Base-by-base conservation (phyloP, 1,139 yeast species). In the Lodderomyces jiufengensis region DNA sequence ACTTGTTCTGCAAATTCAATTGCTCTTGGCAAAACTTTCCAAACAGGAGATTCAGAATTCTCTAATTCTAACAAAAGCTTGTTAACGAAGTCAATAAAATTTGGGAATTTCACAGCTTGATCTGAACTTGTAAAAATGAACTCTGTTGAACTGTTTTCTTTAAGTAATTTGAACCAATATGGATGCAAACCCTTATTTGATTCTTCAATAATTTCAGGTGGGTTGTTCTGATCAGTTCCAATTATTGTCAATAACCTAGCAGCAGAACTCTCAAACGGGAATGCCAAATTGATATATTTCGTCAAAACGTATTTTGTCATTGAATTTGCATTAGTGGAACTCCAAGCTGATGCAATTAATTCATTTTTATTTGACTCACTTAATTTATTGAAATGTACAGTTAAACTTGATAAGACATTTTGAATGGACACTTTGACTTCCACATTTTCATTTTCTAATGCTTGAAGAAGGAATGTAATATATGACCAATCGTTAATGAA, bases 161-260 rank as follows among this genome's bases (percentile, higher is more conserved):
- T 74, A 31, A 67, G 51, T 7, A 68, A 56, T 34, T 62, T 65
- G 51, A 75, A 80, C 78, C 82, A 75, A 50, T 84, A 76, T 0
- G 97, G 97, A 52, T 86, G 80, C 21, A 92, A 64, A 0, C 97
- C 97, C 42, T 77, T 77, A n/a, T 59, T 58, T 0, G 96, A 83
- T 55, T 88, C 97, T 50, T 88, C 95, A 10, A 80, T 64, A 0
- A 82, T 76, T 46, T 87, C 95, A 1, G 86, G 70, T 36, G 84
- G 67, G 46, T 83, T 84, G 3, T 57, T 59, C 20, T 66, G 51
- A 12, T 76, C 61, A 9, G 86, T 59, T 7, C 88, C 96, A 34
- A 83, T 56, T 13, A 88, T 55, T 51, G 92, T 82, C 27, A 86
- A 60, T 36, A 75, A 51, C 42, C 97, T 69, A 0, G 94, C 86